Percentiles rank a stretch among this genome's conserved stretches.
phyloP scores from a whole-genome alignment of 805 yeast species.

The Candida verbasci region DNA sequence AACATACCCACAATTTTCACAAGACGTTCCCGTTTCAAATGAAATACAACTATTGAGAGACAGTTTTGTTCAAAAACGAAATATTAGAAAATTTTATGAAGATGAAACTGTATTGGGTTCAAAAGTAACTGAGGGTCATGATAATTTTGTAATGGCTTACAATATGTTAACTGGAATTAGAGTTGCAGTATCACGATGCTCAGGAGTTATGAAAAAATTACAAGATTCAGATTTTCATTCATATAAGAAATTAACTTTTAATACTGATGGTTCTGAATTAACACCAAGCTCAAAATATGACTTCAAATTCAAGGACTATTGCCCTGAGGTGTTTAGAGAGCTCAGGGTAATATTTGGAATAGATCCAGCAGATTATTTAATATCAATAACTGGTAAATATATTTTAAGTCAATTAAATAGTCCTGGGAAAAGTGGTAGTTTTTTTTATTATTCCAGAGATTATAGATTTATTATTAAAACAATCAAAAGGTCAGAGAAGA shows the following conservation, averaged over 20 bases:
- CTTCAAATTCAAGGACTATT: slow-evolving; percentile 93
- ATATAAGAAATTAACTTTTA: slow-evolving; percentile 80
- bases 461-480: slow-evolving; percentile 93
- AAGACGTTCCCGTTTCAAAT: slow-evolving; percentile 15
- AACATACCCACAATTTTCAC: slow-evolving; percentile 14
- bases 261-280: slow-evolving; percentile 77
- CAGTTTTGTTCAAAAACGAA: slow-evolving; percentile 41
- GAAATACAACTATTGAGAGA: slow-evolving; percentile 52
- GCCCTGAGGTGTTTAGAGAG: slow-evolving; percentile 91
- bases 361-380: slow-evolving; percentile 93
- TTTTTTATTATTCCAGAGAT: slow-evolving; percentile 92
- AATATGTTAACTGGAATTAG: slow-evolving; percentile 97
- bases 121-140: slow-evolving; percentile 88
- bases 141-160: slow-evolving; percentile 88
- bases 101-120: slow-evolving; percentile 68
- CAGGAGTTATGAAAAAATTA: slow-evolving; percentile 75
- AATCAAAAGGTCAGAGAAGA: slow-evolving; percentile 89
- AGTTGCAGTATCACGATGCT: slow-evolving; percentile 88
- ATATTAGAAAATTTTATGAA: slow-evolving; percentile 32
- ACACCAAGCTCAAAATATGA: slow-evolving; percentile 94
- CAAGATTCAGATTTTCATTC: slow-evolving; percentile 65
- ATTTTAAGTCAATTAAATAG: slow-evolving; percentile 88
- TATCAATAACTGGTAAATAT: slow-evolving; percentile 89
- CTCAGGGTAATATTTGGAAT: slow-evolving; percentile 74
- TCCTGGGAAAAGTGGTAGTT: slow-evolving; percentile 96